Evolutionary conservation across 1,284 basidiomycete species (phyloP), one percentile per base, ranked within the genome.

Genomic region (Boletus sp.): DNA sequence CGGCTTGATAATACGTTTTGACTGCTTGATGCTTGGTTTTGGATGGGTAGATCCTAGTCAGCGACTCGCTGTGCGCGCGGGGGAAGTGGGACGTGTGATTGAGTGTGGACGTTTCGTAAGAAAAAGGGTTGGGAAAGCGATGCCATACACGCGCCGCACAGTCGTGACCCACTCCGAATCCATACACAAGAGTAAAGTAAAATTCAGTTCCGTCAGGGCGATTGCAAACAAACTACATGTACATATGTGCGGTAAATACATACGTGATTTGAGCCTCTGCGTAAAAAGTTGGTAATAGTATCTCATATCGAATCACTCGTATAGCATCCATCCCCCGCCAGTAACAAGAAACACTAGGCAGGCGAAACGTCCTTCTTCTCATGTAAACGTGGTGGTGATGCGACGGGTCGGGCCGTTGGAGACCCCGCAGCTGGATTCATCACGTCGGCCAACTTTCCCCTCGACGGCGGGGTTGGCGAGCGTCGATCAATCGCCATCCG

Each of bases 381-480:
- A 26, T 67, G 63, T 26, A 62, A 44, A 25, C 63, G 66, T 50
- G 64, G 60, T n/a, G 74, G 71, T 44, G 69, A 67, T 43, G 69
- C 57, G 27, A 67, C 60, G 17, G 64, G 62, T 53, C 71, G 72
- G 26, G 60, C 51, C 22, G 58, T 69, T 22, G 71, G 68, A 14
- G 71, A 67, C 7, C 75, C 77, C 10, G 73, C 75, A 19, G 72
- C 69, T 8, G 73, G 68, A 52, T 75, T 72, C 61, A 79, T 76
- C 45, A 77, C 72, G 41, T 78, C 78, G 49, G 72, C 68, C 60
- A 77, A 62, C 68, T 80, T 76, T 46, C 70, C 66, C 52, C 74
- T 69, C 53, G 74, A 69, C 16, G 73, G 67, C 22, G 77, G 73
- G 19, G 78, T 71, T 1, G 66, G 52, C 13, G 77, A 73, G 16